phyloP scores from a whole-genome alignment of 768 basidiomycete species.

The Naganishia randhawae region DNA sequence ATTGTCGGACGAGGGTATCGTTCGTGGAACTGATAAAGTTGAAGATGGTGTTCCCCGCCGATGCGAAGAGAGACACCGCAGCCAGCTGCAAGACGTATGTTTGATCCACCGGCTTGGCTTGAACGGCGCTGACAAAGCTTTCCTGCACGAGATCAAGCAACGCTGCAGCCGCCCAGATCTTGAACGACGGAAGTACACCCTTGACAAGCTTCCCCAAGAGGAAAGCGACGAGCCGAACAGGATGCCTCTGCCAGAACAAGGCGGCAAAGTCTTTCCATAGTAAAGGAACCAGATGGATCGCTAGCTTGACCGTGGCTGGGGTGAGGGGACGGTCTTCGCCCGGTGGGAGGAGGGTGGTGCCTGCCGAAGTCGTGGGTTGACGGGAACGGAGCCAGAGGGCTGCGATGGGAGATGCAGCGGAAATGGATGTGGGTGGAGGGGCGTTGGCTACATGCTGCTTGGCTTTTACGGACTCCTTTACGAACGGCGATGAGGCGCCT shows the following conservation, averaged over 20 bases:
- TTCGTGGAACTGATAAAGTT: conserved; percentile 23
- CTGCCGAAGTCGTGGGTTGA: not conserved
- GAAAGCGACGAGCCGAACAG: conserved; percentile 27
- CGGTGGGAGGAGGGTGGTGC: not conserved
- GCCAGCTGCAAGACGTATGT: conserved; percentile 30
- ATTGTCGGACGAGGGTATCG: conserved; percentile 27
- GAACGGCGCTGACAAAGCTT: conserved; percentile 26
- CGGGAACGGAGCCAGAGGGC: conserved; percentile 19
- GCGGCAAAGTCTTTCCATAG: conserved; percentile 27
- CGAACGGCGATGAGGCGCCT: not conserved
- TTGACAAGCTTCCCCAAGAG: conserved; percentile 28
- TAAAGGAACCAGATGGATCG: conserved; percentile 28
- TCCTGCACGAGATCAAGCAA: conserved; percentile 39
- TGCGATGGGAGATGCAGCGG: not conserved
- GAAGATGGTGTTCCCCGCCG: conserved; percentile 27
- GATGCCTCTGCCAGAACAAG: conserved; percentile 31
- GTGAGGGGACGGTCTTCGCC: conserved; percentile 36
- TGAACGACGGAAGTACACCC: conserved; percentile 34
- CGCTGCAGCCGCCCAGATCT: conserved; percentile 34
- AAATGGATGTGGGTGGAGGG: not conserved
- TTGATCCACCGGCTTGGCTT: conserved; percentile 8
- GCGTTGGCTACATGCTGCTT: not conserved
- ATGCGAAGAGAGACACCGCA: conserved; percentile 9
- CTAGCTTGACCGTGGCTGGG: conserved; percentile 30
- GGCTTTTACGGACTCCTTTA: not conserved